Conservation (phyloP, 768 basidiomycete species). For the Tricholoma flavovirens region DNA sequence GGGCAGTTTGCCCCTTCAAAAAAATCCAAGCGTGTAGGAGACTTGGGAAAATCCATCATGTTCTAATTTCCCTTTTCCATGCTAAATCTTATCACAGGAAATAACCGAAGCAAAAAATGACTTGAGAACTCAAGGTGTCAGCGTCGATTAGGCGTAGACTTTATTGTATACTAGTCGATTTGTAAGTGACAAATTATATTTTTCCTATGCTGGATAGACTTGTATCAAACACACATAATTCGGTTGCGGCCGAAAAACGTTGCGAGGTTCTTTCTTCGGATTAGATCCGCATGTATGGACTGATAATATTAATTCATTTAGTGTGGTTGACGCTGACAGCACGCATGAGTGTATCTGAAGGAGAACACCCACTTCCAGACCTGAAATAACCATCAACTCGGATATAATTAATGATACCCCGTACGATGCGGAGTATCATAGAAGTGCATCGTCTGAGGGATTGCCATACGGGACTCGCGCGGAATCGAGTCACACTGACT, state of each 20-base stretch:
- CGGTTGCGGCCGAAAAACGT: neutral
- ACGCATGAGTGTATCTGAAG: neutral
- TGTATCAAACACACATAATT: neutral
- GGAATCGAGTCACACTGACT: neutral
- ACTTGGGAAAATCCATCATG: neutral
- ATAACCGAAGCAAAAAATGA: constrained; percentile 48
- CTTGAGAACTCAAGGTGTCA: constrained; percentile 50
- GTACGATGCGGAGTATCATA: neutral
- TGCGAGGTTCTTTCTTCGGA: neutral
- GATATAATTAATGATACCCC: too few relatives aligned
- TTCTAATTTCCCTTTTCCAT: neutral
- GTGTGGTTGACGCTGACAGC: neutral
- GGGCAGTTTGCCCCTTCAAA: neutral
- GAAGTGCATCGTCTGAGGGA: neutral
- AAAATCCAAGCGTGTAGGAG: neutral
- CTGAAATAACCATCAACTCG: neutral
- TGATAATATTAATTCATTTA: neutral
- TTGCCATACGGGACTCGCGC: neutral
- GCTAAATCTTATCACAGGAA: constrained; percentile 39
- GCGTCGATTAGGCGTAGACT: constrained; percentile 37
- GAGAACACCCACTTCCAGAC: neutral
- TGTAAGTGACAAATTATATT: neutral
- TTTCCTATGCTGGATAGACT: neutral
- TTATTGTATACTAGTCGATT: neutral
- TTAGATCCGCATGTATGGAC: neutral